Percentiles rank a stretch among this genome's conserved stretches.
Evolutionary conservation across 345 rosid species (phyloP).

Genomic region (Clausena lansium): DNA sequence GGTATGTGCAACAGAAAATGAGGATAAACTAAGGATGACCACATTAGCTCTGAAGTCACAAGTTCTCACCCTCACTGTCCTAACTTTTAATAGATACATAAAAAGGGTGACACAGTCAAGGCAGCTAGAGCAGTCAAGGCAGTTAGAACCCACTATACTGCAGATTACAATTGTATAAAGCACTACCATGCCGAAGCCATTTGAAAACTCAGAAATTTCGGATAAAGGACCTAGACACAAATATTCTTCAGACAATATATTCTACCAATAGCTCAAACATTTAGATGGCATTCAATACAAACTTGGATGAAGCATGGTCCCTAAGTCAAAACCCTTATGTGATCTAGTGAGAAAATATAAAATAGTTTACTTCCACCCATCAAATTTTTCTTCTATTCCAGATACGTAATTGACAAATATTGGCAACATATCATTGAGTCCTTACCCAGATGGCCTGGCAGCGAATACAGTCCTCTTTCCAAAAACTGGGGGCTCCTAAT

Average conservation of each 20-base stretch:
- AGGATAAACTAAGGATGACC: neutral
- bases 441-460: slow-evolving; percentile 62
- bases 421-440: slow-evolving; percentile 8
- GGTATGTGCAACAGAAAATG: neutral
- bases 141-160: neutral
- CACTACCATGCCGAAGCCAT: neutral
- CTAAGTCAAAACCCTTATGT: neutral
- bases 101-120: neutral
- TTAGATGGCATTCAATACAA: neutral
- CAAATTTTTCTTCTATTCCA: neutral
- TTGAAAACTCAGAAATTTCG: neutral
- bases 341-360: neutral
- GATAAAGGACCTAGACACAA: neutral
- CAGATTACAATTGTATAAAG: neutral
- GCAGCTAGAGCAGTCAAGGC: too few species aligned
- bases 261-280: neutral
- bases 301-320: neutral
- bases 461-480: slow-evolving; percentile 79
- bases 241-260: neutral
- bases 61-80: neutral
- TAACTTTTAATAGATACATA: neutral
- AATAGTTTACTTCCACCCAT: neutral
- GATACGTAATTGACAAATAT: neutral
- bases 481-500: slow-evolving; percentile 87
- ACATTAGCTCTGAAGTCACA: neutral